Evolutionary conservation across 2,329 filamentous ascomycete species (phyloP), one percentile per base, ranked within the genome.

Genomic region (Talaromyces sp.): DNA sequence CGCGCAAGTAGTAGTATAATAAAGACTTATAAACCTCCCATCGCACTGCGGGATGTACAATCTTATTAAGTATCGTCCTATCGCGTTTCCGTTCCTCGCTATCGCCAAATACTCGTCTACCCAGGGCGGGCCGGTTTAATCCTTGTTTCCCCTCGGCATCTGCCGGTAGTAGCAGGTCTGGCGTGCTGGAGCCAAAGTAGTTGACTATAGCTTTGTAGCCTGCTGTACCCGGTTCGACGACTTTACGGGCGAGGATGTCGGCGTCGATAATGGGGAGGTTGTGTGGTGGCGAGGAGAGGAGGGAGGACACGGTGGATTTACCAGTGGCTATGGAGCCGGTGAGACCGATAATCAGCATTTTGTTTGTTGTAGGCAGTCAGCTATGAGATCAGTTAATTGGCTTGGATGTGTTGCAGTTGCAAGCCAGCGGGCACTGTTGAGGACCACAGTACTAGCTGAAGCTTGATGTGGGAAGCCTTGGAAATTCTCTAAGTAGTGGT

Each of bases 291-390:
- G 87, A 84, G 60, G 90, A 87, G 72, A 99, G 90, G 71, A 97
- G 85, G 45, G 85, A 84, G 33, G 95, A 97, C 63, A 97, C 93
- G 70, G 94, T 99, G 54, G 94, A 97, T 86, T 99, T 99, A 77
- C 95, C 95, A 6, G 95, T 99, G 67, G 95, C 95, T 75, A 99
- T 98, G 67, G 93, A 97, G 76, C 95, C 95, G 9, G 95, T 99
- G 31, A 99, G 87, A 65, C 95, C 95, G 72, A 99, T 93, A 73
- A 99, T 88, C 58, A 98, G 87, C 95, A 98, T 98, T 66, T 66
- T 13, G 22, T 69, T 11, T 39, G 2, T 39, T 37, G 33, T 19
- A 35, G 14, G 27, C 13, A 3, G 27, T 35, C 13, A 31, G 22
- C 22, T 50, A 50, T 50, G 7, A 50, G 47, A 13, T 50, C 9